Conservation (phyloP, 2,329 filamentous ascomycete genomes). For the Trichophyton mentagrophytes region DNA sequence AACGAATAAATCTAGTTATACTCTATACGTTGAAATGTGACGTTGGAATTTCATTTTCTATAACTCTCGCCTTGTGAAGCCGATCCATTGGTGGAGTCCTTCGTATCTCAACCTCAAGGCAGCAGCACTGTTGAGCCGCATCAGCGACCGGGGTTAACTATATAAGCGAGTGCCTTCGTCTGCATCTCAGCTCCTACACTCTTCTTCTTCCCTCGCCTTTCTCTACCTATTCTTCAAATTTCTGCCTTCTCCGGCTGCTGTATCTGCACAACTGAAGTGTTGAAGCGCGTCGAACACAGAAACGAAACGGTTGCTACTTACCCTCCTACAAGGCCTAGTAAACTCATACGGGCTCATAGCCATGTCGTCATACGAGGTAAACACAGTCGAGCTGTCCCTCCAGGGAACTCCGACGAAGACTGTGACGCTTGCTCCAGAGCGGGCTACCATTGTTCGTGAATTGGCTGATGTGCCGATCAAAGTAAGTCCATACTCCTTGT, state of each 20-base stretch:
- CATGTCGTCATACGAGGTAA: constrained; percentile 10
- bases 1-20: too few relatives aligned
- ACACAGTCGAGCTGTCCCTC: constrained; percentile 33
- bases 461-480: constrained; percentile 43
- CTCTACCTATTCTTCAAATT: neutral
- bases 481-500: constrained; percentile 17
- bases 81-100: neutral
- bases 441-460: constrained; percentile 49
- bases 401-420: constrained; percentile 46
- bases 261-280: neutral
- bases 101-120: neutral
- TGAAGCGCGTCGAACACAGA: neutral
- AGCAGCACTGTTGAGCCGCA: neutral
- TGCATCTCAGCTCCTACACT: neutral
- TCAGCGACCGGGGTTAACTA: neutral
- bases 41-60: too few relatives aligned
- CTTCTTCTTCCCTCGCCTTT: neutral
- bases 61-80: too few relatives aligned
- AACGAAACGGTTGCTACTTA: neutral
- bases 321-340: neutral
- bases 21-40: too few relatives aligned
- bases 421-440: constrained; percentile 50
- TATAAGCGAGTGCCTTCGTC: neutral
- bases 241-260: neutral
- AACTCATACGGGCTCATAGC: neutral